phyloP scores from a whole-genome alignment of 2,329 filamentous ascomycete genomes.

The Aspergillus bombycis region DNA sequence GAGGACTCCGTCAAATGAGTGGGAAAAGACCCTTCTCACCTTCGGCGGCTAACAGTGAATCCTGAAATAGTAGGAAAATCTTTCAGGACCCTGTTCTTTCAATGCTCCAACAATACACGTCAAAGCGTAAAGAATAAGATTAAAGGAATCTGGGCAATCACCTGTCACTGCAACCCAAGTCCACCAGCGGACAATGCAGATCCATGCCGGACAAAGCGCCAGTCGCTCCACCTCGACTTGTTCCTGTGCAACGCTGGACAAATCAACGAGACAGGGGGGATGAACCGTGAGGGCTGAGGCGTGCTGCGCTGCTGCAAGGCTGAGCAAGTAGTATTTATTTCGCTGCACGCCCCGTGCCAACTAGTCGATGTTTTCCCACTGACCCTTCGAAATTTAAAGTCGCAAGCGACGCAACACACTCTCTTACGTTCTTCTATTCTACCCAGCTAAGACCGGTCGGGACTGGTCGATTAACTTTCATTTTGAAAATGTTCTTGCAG shows the following conservation, averaged over 20 bases:
- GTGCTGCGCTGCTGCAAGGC: not conserved
- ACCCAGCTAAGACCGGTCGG: not conserved
- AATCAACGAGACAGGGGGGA: not conserved
- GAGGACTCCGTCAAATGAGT: not conserved
- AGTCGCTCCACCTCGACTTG: not conserved
- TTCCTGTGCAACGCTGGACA: not conserved
- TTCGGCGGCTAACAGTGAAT: not conserved
- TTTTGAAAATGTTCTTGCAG: not conserved
- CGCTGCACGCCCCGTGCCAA: not conserved
- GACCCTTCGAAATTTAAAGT: not conserved
- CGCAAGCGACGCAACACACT: not conserved
- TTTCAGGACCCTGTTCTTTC: not conserved
- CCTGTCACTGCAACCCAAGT: not conserved
- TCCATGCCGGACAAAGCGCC: slow-evolving; percentile 2
- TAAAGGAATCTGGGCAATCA: not conserved
- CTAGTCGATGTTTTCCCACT: not conserved
- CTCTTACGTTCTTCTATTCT: not conserved
- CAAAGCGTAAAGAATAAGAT: not conserved
- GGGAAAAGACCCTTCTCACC: not conserved
- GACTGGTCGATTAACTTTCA: not conserved
- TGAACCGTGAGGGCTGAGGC: not conserved
- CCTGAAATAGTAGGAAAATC: not conserved
- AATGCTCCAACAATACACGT: not conserved
- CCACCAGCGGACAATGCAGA: not conserved
- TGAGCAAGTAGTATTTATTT: not conserved